These are phyloP conservation scores for Colletotrichum liriopes DNA, from an alignment of 2,329 filamentous ascomycete species.

Conservation along the genomic window DNA sequence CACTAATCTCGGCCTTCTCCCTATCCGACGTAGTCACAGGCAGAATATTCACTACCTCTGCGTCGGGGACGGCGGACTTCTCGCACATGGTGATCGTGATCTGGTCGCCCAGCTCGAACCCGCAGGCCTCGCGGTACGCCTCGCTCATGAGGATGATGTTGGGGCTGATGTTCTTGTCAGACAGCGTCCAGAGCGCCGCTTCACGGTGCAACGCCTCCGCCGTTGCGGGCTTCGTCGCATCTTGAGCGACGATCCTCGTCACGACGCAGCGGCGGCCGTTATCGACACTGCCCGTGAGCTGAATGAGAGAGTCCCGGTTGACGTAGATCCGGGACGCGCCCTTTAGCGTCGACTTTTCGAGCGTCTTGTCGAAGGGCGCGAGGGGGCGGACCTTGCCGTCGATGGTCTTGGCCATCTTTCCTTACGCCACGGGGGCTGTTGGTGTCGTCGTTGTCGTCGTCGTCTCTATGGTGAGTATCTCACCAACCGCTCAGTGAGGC, in stretches of 20 bases:
- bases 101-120: conserved; percentile 80
- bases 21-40: conserved; percentile 29
- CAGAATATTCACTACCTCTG: conserved; percentile 63
- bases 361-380: conserved; percentile 54
- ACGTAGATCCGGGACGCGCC: conserved; percentile 65
- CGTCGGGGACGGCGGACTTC: conserved; percentile 65
- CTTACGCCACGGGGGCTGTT: conserved; percentile 45
- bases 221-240: conserved; percentile 42
- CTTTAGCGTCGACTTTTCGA: conserved; percentile 59
- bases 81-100: conserved; percentile 72
- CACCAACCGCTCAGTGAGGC: not conserved
- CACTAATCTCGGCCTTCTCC: conserved; percentile 54
- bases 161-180: conserved; percentile 75
- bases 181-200: conserved; percentile 66
- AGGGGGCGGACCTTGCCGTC: conserved; percentile 58
- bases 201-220: conserved; percentile 54
- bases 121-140: conserved; percentile 79
- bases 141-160: conserved; percentile 82
- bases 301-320: conserved; percentile 63
- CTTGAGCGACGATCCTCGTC: conserved; percentile 49
- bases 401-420: conserved; percentile 29
- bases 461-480: not conserved
- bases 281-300: conserved; percentile 60
- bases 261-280: conserved; percentile 61
- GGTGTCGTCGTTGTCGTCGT: not conserved